A percentile compares a stretch with the other conserved stretches of the same genome.
Evolutionary conservation across 495 filamentous ascomycete genomes (phyloP).

Genomic region (Beverwykella pulmonaria): DNA sequence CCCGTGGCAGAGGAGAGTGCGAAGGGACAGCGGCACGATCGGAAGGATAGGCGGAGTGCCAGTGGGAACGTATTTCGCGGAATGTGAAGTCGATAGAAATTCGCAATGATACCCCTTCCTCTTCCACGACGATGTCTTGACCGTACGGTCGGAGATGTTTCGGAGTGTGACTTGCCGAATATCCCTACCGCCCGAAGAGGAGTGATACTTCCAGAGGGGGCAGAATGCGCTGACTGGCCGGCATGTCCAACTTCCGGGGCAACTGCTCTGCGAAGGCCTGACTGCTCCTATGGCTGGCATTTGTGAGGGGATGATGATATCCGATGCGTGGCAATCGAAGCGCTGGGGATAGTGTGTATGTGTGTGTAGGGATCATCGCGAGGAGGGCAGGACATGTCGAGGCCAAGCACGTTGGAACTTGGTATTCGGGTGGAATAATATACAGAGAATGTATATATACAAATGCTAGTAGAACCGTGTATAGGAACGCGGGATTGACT

Average conservation of each 20-base stretch:
- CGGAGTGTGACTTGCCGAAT: neutral
- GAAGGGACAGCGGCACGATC: slow-evolving; percentile 38
- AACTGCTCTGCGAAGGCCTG: neutral
- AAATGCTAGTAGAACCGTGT: no score
- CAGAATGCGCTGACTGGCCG: neutral
- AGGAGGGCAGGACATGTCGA: no score
- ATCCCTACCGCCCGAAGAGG: neutral
- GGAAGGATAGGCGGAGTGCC: slow-evolving; percentile 66
- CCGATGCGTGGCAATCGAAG: neutral
- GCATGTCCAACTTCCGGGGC: neutral
- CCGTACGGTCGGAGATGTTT: slow-evolving; percentile 1
- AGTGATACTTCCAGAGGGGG: neutral
- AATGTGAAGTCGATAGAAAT: slow-evolving; percentile 47
- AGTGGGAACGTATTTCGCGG: slow-evolving; percentile 71
- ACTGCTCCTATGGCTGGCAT: neutral
- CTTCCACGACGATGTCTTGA: neutral
- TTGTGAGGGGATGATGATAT: slow-evolving; percentile 14
- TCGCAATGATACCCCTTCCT: neutral
- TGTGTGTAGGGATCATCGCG: no score
- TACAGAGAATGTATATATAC: no score
- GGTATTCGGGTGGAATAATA: no score
- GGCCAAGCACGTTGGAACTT: no score
- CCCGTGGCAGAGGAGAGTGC: slow-evolving; percentile 28
- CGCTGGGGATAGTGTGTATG: neutral
- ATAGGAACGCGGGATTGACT: slow-evolving; percentile 7